Base-by-base conservation (phyloP, 1,284 basidiomycete genomes). In the Rhodotorula mucilaginosa region DNA sequence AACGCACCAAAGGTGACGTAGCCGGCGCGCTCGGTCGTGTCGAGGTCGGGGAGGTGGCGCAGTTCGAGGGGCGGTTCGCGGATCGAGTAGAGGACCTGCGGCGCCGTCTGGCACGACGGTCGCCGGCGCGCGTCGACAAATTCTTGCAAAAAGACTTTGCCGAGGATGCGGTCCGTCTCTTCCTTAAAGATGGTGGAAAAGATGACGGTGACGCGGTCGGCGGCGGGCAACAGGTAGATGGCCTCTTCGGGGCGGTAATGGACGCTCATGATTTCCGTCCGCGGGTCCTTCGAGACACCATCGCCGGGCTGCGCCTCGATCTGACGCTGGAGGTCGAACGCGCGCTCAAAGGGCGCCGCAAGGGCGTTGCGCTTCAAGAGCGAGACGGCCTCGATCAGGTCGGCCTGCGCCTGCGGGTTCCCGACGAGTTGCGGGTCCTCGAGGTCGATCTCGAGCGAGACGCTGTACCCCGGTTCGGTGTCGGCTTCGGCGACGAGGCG, bases 111-210 rank as follows among this genome's bases (percentile, higher is more conserved):
- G 73, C 99, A 91, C 23, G 90, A 89, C 2, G 95, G 93, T 73
- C 93, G 88, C 73, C 93, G 87, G 69, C 96, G 87, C 15, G 97
- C 96, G 84, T 99, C 97, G 58, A 98, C 97, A 78, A 99, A 99
- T 88, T 99, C 97, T 86, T 99, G 97, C 71, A 99, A 83, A 84
- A 99, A 99, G 10, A 99, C 91, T 79, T 94, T 94, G 34, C 97
- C 97, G 80, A 94, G 93, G 64, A 98, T 92, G 68, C 93, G 88
- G 83, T 99, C 97, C 10, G 96, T 97, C 82, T 99, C 97, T 79
- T 99, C 97, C 78, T 91, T 87, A 84, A 99, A 99, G 59, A 94
- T 87, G 18, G 97, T 99, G 6, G 91, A 94, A 83, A 99, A 99
- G 79, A 98, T 92, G 69, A 98, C 93, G 0, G 97, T 99, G 64